Evolutionary conservation across 371 early-diverging fungal genomes (phyloP).

Genomic region (Mucor sp.): DNA sequence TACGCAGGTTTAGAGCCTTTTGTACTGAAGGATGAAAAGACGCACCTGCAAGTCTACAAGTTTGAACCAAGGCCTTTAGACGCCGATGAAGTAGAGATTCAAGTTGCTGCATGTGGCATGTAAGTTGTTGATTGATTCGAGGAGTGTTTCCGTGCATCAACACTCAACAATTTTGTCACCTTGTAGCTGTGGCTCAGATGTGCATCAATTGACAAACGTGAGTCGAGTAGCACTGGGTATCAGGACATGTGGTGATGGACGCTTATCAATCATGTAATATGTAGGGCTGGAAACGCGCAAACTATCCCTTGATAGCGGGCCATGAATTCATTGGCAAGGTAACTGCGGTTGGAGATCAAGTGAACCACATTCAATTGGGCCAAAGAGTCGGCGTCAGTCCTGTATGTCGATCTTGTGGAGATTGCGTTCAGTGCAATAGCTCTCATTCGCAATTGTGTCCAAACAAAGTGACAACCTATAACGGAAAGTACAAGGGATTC

Average conservation of each 20-base stretch:
- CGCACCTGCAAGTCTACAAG: conserved; percentile 33
- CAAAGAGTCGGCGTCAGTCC: conserved; percentile 78
- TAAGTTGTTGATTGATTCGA: conserved; percentile 12
- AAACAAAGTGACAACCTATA: conserved; percentile 47
- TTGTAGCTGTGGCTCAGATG: conserved; percentile 55
- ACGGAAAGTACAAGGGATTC: conserved; percentile 38
- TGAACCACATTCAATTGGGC: conserved; percentile 56
- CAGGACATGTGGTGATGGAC: conserved; percentile 1
- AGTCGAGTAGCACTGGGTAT: background rate
- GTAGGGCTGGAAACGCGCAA: conserved; percentile 48
- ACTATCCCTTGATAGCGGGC: conserved; percentile 69
- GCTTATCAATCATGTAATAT: conserved; percentile 1
- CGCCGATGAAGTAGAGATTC: conserved; percentile 61
- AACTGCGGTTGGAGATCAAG: conserved; percentile 53
- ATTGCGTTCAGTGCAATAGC: conserved; percentile 41
- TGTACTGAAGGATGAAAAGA: conserved; percentile 21
- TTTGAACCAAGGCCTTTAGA: conserved; percentile 48
- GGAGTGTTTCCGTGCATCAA: background rate
- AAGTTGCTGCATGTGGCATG: conserved; percentile 64
- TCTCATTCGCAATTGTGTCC: conserved; percentile 42
- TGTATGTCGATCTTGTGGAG: conserved; percentile 44
- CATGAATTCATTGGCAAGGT: conserved; percentile 77
- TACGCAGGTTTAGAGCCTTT: conserved; percentile 42
- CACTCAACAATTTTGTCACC: background rate
- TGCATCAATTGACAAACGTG: conserved; percentile 43